phyloP scores from a whole-genome alignment of 768 basidiomycete species.

The Grammothele lineata region DNA sequence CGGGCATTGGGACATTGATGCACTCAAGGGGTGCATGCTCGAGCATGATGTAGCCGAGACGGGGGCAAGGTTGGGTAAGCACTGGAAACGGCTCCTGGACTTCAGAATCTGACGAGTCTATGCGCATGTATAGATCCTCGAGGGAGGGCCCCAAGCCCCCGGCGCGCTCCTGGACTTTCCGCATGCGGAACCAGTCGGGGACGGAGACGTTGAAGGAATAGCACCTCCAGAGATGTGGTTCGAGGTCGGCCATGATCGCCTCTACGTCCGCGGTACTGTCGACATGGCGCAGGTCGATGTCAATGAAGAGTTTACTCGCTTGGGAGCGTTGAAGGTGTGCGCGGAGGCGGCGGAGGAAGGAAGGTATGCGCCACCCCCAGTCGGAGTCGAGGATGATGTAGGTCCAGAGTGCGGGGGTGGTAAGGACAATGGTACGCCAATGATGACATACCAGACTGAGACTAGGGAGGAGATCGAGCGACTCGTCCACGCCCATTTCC shows the following conservation, averaged over 20 bases:
- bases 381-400: slow-evolving; percentile 25
- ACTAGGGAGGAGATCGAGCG: slow-evolving; percentile 16
- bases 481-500: slow-evolving; percentile 26
- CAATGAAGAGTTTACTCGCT: slow-evolving; percentile 24
- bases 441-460: slow-evolving; percentile 25
- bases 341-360: slow-evolving; percentile 24
- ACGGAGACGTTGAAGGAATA: slow-evolving; percentile 27
- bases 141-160: slow-evolving; percentile 22
- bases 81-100: slow-evolving; percentile 24
- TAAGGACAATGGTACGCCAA: slow-evolving; percentile 24
- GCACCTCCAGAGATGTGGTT: slow-evolving; percentile 27
- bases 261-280: slow-evolving; percentile 20
- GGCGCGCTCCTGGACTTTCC: slow-evolving; percentile 19
- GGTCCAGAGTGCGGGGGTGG: slow-evolving; percentile 26
- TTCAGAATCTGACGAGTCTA: slow-evolving; percentile 25
- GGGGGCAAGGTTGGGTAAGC: slow-evolving; percentile 23
- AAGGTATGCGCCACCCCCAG: slow-evolving; percentile 22
- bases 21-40: slow-evolving; percentile 27
- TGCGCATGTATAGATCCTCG: slow-evolving; percentile 26
- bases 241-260: slow-evolving; percentile 22
- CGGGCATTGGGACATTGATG: slow-evolving; percentile 21
- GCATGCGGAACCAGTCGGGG: slow-evolving; percentile 25
- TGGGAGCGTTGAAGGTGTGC: slow-evolving; percentile 25
- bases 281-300: slow-evolving; percentile 25
- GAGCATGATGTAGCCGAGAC: slow-evolving; percentile 22